These are phyloP conservation scores for Marasmius tenuissimus DNA, from an alignment of 1,284 basidiomycete species.

Conservation along the genomic window DNA sequence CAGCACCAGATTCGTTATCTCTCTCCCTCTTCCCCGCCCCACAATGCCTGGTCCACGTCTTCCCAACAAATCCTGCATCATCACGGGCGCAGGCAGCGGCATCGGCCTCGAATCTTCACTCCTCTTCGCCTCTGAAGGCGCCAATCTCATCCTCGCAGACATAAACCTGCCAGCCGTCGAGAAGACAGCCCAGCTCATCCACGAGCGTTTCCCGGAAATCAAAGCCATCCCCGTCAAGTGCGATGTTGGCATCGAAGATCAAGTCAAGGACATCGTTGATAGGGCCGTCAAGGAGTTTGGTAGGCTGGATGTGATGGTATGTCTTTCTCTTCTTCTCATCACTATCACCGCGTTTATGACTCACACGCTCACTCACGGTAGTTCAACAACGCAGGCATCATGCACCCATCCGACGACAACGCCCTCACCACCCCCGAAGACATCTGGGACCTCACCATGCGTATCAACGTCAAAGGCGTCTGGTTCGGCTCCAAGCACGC, in stretches of 20 bases:
- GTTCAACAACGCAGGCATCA: slow-evolving; percentile 95
- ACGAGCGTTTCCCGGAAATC: slow-evolving; percentile 66
- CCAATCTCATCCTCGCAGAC: slow-evolving; percentile 84
- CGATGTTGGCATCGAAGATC: slow-evolving; percentile 87
- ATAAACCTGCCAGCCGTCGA: slow-evolving; percentile 81
- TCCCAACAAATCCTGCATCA: slow-evolving; percentile 39
- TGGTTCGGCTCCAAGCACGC: slow-evolving; percentile 99
- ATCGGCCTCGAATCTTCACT: slow-evolving; percentile 93
- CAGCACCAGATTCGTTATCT: no score
- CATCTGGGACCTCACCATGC: slow-evolving; percentile 94
- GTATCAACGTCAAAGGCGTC: slow-evolving; percentile 96
- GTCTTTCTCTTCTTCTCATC: slow-evolving; percentile 19
- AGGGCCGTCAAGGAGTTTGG: slow-evolving; percentile 83
- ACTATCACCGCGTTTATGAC: not conserved
- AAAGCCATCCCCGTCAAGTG: slow-evolving; percentile 74
- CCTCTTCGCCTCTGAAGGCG: slow-evolving; percentile 92
- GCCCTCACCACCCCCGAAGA: slow-evolving; percentile 94
- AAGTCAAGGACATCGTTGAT: slow-evolving; percentile 83
- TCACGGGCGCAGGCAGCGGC: slow-evolving; percentile 87
- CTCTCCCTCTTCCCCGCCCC: slow-evolving; percentile 9
- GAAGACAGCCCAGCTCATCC: slow-evolving; percentile 67
- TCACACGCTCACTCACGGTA: slow-evolving; percentile 24
- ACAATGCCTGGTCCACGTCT: slow-evolving; percentile 46
- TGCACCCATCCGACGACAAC: slow-evolving; percentile 93
- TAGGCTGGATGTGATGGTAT: slow-evolving; percentile 88